Conservation (phyloP, 2,329 filamentous ascomycete genomes). For the Simplicillium aogashimaense region DNA sequence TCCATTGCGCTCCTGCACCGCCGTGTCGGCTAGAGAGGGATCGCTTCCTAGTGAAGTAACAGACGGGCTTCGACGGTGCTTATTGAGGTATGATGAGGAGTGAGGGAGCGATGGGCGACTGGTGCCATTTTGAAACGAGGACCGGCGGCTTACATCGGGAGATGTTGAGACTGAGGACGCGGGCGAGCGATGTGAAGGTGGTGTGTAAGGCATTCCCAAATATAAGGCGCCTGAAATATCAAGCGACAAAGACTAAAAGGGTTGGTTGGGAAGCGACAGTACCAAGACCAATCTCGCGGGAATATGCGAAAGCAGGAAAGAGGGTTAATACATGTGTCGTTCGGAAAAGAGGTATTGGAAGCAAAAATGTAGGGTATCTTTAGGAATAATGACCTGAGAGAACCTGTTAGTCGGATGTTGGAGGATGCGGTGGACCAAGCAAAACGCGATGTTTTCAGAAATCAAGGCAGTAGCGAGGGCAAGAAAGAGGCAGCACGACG, state of each 20-base stretch:
- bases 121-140: slow-evolving; percentile 41
- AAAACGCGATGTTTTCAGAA: too few relatives aligned
- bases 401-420: too few relatives aligned
- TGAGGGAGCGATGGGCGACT: slow-evolving; percentile 45
- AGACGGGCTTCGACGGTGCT: slow-evolving; percentile 51
- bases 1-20: slow-evolving; percentile 18
- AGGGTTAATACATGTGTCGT: background rate
- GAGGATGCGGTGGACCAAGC: too few relatives aligned
- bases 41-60: slow-evolving; percentile 22
- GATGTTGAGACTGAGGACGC: slow-evolving; percentile 48
- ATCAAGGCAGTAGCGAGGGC: too few relatives aligned
- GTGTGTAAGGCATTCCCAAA: slow-evolving; percentile 77
- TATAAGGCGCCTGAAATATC: background rate
- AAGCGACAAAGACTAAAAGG: too few relatives aligned
- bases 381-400: too few relatives aligned
- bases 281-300: too few relatives aligned
- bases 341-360: too few relatives aligned
- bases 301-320: too few relatives aligned
- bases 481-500: too few relatives aligned
- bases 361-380: too few relatives aligned
- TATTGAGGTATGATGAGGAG: slow-evolving; percentile 56
- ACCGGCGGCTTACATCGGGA: slow-evolving; percentile 46
- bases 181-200: slow-evolving; percentile 58
- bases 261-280: background rate
- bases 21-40: slow-evolving; percentile 38